Base-by-base conservation (phyloP, 331 rosid genomes). In the Pyrus hybrid region DNA sequence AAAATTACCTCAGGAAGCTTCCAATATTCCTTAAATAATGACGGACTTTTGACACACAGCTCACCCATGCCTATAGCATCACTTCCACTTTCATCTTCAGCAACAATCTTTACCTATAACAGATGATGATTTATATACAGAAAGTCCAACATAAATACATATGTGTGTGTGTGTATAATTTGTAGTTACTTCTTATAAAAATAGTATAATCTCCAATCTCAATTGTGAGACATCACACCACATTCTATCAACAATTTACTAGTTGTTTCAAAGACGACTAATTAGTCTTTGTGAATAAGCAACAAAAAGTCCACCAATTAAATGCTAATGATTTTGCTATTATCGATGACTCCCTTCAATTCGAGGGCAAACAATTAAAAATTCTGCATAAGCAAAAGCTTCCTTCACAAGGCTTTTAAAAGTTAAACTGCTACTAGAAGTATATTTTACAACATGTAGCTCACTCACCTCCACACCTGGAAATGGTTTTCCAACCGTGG, bases 401-500 rank as follows among this genome's bases (percentile, higher is more conserved):
- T 21, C 37, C 18, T 71, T 32, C 51, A 23, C 7, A 35, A 21
- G 18, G 18, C 13, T 72, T 35, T 23, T 5, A 7, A 23, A 7
- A 18, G 41, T 35, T 11, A 72, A 63, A 62, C 17, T 14, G 23
- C 68, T 63, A 21, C 14, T 3, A 0, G 32, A 56, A 72, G n/a
- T 45, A 16, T 60, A 72, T 72, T 62, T 32, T 20, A 17, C 53
- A 61, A 37, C 76, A 26, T 14, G 56, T 72, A 58, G 57, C 5
- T 6, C 66, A 85, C 91, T 81, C 80, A 93, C 98, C 97, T 94
- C 84, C 14, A 91, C 92, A 56, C 93, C 92, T 28, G 93, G 98
- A 73, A 94, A 88, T 68, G 98, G 98, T 79, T 91, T 93, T 63
- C 97, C 98, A 66, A 91, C 96, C 3, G 95, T 94, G 68, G 97